These are phyloP conservation scores for Aquanectria penicillioides DNA, from an alignment of 2,329 filamentous ascomycete genomes.

Conservation along the genomic window DNA sequence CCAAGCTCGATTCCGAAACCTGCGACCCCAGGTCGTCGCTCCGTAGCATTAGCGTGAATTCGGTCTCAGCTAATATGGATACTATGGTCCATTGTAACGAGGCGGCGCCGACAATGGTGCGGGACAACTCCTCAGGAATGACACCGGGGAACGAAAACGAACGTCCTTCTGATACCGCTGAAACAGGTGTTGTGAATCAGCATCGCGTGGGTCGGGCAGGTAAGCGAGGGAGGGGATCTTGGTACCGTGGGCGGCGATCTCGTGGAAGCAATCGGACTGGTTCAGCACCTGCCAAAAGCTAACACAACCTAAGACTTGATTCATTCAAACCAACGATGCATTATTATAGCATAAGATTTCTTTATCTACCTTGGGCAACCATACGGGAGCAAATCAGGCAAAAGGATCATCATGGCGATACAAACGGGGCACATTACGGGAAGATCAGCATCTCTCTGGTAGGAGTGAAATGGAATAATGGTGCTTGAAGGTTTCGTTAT, in stretches of 20 bases:
- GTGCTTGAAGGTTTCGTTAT: not conserved
- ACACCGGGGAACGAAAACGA: conserved; percentile 22
- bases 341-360: conserved; percentile 1
- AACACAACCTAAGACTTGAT: conserved; percentile 16
- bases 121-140: no score
- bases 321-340: not conserved
- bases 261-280: conserved; percentile 31
- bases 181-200: conserved; percentile 7
- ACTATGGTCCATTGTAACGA: no score
- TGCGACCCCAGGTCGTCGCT: not conserved
- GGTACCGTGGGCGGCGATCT: conserved; percentile 42
- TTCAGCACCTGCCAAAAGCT: conserved; percentile 3
- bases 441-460: no score
- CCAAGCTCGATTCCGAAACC: no score
- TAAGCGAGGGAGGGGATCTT: conserved; percentile 39
- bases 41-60: conserved; percentile 5
- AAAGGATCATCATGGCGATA: not conserved
- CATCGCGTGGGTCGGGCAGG: conserved; percentile 34
- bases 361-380: conserved; percentile 1
- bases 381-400: not conserved
- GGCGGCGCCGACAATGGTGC: no score
- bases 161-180: conserved; percentile 8
- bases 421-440: no score
- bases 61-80: no score
- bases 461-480: no score